These are phyloP conservation scores for Geoglossum glabrum DNA, from an alignment of 495 filamentous ascomycete genomes.

Conservation along the genomic window DNA sequence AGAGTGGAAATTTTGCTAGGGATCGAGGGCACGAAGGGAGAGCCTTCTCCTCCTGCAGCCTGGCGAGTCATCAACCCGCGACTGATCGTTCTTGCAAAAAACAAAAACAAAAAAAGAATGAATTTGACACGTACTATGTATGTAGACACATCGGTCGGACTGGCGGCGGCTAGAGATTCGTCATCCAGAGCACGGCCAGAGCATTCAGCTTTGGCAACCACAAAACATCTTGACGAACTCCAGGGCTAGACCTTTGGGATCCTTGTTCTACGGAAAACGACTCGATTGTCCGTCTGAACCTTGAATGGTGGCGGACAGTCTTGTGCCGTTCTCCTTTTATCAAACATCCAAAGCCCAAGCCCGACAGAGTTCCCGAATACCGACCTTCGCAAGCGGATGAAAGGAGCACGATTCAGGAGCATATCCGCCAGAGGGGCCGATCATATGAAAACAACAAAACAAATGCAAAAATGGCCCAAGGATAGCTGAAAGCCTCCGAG, in stretches of 20 bases:
- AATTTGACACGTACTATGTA: not conserved
- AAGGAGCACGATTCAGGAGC: not conserved
- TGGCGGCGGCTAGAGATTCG: not conserved
- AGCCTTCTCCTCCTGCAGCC: not conserved
- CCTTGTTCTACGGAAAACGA: not conserved
- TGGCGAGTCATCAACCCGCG: not conserved
- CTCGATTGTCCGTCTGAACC: not conserved
- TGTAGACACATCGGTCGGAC: not conserved
- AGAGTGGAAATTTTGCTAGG: not conserved
- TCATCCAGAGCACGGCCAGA: not conserved
- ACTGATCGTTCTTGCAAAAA: not conserved
- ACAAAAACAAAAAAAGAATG: not conserved
- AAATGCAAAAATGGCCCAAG: not conserved
- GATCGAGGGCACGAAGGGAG: not conserved
- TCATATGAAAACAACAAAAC: not conserved
- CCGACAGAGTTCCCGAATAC: not conserved
- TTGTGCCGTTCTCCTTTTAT: slow-evolving; percentile 1
- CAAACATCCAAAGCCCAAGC: not conserved
- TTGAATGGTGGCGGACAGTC: not conserved
- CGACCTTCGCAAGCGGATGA: not conserved
- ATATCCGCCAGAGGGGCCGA: not conserved
- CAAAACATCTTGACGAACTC: too few relatives aligned
- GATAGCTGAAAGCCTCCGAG: not conserved
- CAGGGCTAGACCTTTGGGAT: not conserved
- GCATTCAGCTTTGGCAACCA: not conserved